Base-by-base conservation (phyloP, 768 basidiomycete species). In the Pleurotus giganteus region DNA sequence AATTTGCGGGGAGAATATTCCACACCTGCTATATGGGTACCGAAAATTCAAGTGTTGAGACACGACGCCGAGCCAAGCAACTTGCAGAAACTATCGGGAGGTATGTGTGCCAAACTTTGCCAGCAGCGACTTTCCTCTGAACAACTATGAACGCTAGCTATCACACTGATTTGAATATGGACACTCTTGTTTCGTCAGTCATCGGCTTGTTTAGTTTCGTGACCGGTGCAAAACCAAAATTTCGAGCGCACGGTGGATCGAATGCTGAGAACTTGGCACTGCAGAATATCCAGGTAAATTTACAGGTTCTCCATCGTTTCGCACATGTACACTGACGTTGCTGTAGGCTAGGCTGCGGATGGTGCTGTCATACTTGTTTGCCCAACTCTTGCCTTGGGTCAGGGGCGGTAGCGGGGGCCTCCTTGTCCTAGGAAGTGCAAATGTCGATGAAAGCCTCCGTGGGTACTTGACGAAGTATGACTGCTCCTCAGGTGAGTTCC, bases 11-110 rank as follows among this genome's bases (percentile, higher is more conserved):
- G 51, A 79, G 93, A 23, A 86, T 98, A 52, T 96, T 99, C 75
- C 95, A 98, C 69, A 96, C 95, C 0, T 97, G 94, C 70, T 99
- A 96, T 71, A 98, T 99, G 97, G 96, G 96, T 4, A 99, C 97
- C 0, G 91, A 94, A 69, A 95, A 98, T 67, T 98, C 96, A 5
- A 92, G 88, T 57, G 69, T 69, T 0, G 97, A 97, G 62, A 98
- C 97, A 5, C 76, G 93, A 9, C 72, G 78, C 57, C 78, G 97
- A 29, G 97, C 97, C 1, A 95, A 91, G 67, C 84, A 89, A 41
- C 81, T 99, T 3, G 84, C 91, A 4, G 79, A 85, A 34, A 89
- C 92, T 0, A 95, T 99, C 52, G 96, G 96, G 64, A 89, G 91
- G 95, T 92, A 59, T 50, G 74, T 56, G n/a, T n/a, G n/a, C n/a